These are phyloP conservation scores for Pleurotus giganteus DNA, from an alignment of 768 basidiomycete genomes.

Conservation along the genomic window DNA sequence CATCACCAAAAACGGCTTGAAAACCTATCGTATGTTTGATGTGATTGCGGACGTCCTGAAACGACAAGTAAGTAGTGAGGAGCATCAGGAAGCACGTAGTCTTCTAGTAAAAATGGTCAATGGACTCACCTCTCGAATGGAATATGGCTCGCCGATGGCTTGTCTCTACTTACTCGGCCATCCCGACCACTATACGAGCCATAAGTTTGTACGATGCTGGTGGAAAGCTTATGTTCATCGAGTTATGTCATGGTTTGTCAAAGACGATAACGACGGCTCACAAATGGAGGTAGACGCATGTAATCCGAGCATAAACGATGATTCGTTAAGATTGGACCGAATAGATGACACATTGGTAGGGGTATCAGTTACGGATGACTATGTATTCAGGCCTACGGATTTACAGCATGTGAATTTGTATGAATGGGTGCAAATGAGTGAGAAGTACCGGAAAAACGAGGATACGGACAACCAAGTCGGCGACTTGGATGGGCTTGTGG, in stretches of 20 bases:
- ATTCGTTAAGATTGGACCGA: conserved; percentile 20
- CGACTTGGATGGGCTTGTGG: too few species aligned
- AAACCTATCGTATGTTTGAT: conserved; percentile 2
- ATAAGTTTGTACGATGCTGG: conserved; percentile 24
- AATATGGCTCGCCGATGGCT: conserved; percentile 31
- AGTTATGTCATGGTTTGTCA: not conserved
- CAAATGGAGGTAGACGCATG: too few species aligned
- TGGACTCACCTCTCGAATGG: conserved; percentile 22
- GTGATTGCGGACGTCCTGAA: not conserved
- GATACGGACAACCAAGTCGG: too few species aligned
- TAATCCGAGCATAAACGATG: conserved; percentile 2
- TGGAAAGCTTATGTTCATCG: conserved; percentile 22
- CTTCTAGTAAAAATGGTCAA: conserved; percentile 24
- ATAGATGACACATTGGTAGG: conserved; percentile 15
- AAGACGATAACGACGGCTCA: conserved; percentile 14
- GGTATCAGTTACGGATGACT: conserved; percentile 22
- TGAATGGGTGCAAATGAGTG: conserved; percentile 17
- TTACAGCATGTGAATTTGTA: conserved; percentile 23
- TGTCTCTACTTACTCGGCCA: conserved; percentile 27
- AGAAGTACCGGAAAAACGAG: too few species aligned
- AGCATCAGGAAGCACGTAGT: not conserved
- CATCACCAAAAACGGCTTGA: not conserved
- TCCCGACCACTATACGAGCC: conserved; percentile 32
- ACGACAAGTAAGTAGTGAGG: not conserved
- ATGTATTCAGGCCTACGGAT: conserved; percentile 21